Base-by-base conservation (phyloP, 2,329 filamentous ascomycete genomes). In the Xylariaceae sp. region DNA sequence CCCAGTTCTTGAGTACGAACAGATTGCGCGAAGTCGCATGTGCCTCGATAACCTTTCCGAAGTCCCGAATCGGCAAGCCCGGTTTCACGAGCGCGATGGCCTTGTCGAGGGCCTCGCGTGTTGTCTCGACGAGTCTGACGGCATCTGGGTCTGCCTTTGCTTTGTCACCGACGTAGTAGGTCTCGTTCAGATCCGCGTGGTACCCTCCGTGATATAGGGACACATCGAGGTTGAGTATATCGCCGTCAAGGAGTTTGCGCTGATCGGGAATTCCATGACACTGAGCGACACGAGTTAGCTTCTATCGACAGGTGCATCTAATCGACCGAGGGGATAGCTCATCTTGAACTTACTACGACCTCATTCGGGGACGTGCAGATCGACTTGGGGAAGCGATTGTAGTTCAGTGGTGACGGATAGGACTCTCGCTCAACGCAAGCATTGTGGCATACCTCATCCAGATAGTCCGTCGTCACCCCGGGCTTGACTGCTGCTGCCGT, bases 241-340 rank as follows among this genome's bases (percentile, higher is more conserved):
- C 94, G 56, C 94, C 94, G 61, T 99, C 92, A 57, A 91, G 73
- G 1, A 99, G 80, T 7, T 88, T 78, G 47, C 93, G 84, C 68
- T 95, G 85, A 67, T 99, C 94, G 10, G 94, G 94, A 59, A 99
- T 99, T 47, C 94, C 94, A 77, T 99, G 94, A 75, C 94, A 99
- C 70, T 28, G 22, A 28, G 22, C 7, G 22, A 28, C n/a, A n/a
- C n/a, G n/a, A 28, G 7, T 28, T 5, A 28, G 22, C 22, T 28
- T 28, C 22, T 28, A 7, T 28, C 22, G 22, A 28, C 22, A 28
- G 22, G 4, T 7, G 22, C 22, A 7, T 7, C 22, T 28, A 5
- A 28, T 4, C 22, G 4, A 7, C 22, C 22, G 4, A 28, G 22
- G 4, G 4, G 22, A 28, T 4, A 28, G 4, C 4, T 28, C 22